Evolutionary conservation across 2,329 filamentous ascomycete species (phyloP).

Genomic region (Penicillium sp.): DNA sequence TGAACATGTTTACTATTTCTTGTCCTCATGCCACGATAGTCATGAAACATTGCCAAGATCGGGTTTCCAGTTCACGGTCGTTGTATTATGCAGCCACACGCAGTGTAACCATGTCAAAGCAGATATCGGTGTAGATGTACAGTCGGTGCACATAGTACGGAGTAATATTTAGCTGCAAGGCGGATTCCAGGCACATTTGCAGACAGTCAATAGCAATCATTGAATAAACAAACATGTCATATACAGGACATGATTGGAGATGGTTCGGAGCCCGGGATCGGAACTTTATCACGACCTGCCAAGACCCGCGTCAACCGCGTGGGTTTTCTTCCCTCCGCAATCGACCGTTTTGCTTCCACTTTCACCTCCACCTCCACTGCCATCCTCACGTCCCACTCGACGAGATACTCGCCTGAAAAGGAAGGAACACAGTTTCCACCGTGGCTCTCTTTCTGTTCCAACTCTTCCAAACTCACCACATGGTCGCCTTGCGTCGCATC

Average conservation of each 20-base stretch:
- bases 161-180: not conserved
- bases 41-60: conserved; percentile 3
- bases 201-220: no score
- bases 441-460: not conserved
- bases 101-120: not conserved
- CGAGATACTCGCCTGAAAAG: no score
- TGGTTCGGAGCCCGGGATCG: not conserved
- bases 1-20: conserved; percentile 12
- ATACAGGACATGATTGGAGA: no score
- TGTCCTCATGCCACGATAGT: conserved; percentile 3
- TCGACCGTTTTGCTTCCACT: conserved; percentile 2
- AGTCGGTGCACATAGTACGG: not conserved
- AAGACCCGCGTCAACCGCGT: not conserved
- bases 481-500: conserved; percentile 23
- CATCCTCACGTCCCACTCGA: not conserved
- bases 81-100: not conserved
- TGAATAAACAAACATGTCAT: no score
- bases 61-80: not conserved
- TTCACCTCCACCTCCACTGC: not conserved
- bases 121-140: not conserved
- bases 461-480: conserved; percentile 15
- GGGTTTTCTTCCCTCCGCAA: not conserved
- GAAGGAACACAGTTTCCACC: conserved; percentile 2
- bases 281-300: not conserved
- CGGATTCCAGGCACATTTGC: not conserved